Evolutionary conservation across 805 yeast genomes (phyloP).

Genomic region (Priceomyces carsonii): DNA sequence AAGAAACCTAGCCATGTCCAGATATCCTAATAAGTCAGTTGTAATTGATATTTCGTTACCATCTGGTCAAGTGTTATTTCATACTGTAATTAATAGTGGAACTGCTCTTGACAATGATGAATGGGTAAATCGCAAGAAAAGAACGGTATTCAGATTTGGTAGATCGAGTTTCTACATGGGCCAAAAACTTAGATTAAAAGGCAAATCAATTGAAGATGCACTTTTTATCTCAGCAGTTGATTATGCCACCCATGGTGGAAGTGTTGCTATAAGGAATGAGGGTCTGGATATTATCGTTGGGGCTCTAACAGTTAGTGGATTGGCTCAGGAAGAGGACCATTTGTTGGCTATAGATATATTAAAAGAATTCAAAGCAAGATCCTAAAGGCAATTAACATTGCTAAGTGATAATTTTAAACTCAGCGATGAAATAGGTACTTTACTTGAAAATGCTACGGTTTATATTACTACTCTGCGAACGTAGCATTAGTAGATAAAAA

Average conservation of each 20-base stretch:
- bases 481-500: no score
- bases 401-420: no score
- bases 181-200: slow-evolving; percentile 36
- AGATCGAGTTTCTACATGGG: slow-evolving; percentile 51
- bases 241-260: slow-evolving; percentile 59
- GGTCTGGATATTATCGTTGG: slow-evolving; percentile 42
- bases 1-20: slow-evolving; percentile 31
- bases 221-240: slow-evolving; percentile 41
- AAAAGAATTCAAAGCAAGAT: no score
- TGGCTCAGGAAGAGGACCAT: slow-evolving; percentile 58
- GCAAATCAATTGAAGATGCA: slow-evolving; percentile 37
- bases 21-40: slow-evolving; percentile 30
- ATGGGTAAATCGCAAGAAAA: slow-evolving; percentile 54
- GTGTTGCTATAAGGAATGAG: slow-evolving; percentile 47
- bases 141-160: slow-evolving; percentile 48
- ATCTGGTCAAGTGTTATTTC: slow-evolving; percentile 50
- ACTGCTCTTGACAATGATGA: slow-evolving; percentile 50
- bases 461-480: no score
- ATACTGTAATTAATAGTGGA: slow-evolving; percentile 37
- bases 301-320: slow-evolving; percentile 55
- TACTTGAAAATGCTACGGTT: no score
- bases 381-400: no score
- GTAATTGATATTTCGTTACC: slow-evolving; percentile 50
- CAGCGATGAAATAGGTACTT: no score
- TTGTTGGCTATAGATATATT: slow-evolving; percentile 42